Evolutionary conservation across 225 moss, liverwort and hornwort species (phyloP).

Genomic region (Climacium dendroides): DNA sequence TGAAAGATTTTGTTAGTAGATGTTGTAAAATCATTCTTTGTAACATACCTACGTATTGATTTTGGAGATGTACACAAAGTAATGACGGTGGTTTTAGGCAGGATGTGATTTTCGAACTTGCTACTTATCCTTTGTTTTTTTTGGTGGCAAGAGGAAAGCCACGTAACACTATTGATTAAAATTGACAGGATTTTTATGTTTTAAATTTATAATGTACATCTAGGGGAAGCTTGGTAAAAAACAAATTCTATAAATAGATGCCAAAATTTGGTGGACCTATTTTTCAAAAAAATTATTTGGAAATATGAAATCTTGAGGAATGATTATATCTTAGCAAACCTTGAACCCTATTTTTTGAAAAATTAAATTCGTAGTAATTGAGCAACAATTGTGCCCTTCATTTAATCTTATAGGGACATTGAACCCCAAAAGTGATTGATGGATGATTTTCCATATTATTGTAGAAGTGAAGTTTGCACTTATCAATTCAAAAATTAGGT

Average conservation of each 20-base stretch:
- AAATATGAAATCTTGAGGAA: not conserved
- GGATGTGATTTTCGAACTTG: not conserved
- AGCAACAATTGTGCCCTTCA: rapidly evolving
- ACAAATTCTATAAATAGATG: rapidly evolving
- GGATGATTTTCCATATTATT: not conserved
- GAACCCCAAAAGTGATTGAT: rapidly evolving
- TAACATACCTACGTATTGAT: too few species aligned
- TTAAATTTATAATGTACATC: rapidly evolving
- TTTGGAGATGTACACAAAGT: too few species aligned
- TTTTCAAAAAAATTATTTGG: not conserved
- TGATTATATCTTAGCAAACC: not conserved
- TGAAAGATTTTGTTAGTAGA: too few species aligned
- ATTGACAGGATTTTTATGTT: not conserved
- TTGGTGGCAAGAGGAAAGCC: not conserved
- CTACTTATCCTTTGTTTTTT: not conserved
- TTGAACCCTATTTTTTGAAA: not conserved
- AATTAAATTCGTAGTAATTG: not conserved
- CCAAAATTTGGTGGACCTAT: rapidly evolving
- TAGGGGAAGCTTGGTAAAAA: rapidly evolving
- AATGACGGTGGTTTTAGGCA: too few species aligned
- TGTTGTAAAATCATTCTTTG: too few species aligned
- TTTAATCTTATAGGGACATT: rapidly evolving
- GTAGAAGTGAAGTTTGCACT: not conserved
- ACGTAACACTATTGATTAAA: not conserved
- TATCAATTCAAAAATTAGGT: rapidly evolving